These are phyloP conservation scores for Ochromonas danica DNA, from an alignment of 108 stramenopile species.

Conservation along the genomic window DNA sequence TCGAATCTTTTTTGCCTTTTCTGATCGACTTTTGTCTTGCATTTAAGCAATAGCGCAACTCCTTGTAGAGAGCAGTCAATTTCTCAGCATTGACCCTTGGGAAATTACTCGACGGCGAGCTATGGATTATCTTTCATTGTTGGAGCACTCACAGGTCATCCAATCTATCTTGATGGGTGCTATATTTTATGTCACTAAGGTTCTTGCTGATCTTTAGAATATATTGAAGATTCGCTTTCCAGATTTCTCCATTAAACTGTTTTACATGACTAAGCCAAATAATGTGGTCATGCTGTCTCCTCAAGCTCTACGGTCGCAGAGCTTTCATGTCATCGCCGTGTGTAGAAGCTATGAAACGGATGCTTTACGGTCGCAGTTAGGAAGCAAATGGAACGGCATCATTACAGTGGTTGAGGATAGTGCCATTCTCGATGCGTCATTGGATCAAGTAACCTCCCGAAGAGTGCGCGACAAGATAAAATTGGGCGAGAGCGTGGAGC, in stretches of 20 bases:
- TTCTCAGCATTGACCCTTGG: slow-evolving; percentile 60
- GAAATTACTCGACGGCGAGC: slow-evolving; percentile 59
- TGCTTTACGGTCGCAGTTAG: slow-evolving; percentile 42
- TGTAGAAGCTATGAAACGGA: slow-evolving; percentile 55
- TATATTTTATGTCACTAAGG: slow-evolving; percentile 11
- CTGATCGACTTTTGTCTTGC: no score
- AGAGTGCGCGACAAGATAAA: slow-evolving; percentile 23
- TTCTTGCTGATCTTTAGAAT: no score
- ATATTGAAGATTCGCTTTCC: slow-evolving; percentile 38
- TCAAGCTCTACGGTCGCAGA: not conserved
- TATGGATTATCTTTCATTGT: slow-evolving; percentile 57
- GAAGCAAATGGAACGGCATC: slow-evolving; percentile 37
- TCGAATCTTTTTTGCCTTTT: no score
- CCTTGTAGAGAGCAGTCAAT: slow-evolving; percentile 45
- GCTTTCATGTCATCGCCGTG: slow-evolving; percentile 46
- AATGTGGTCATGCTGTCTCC: slow-evolving; percentile 34
- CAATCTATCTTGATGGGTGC: not conserved
- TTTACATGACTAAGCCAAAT: slow-evolving; percentile 50
- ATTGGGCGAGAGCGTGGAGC: slow-evolving; percentile 3
- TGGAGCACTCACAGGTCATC: slow-evolving; percentile 44
- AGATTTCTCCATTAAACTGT: slow-evolving; percentile 38
- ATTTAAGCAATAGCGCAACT: slow-evolving; percentile 43
- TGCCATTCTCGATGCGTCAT: slow-evolving; percentile 43
- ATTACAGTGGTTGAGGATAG: slow-evolving; percentile 53
- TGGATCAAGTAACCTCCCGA: slow-evolving; percentile 22